Evolutionary conservation across 2,329 filamentous ascomycete genomes (phyloP).

Genomic region (Fusarium pseudograminearum): DNA sequence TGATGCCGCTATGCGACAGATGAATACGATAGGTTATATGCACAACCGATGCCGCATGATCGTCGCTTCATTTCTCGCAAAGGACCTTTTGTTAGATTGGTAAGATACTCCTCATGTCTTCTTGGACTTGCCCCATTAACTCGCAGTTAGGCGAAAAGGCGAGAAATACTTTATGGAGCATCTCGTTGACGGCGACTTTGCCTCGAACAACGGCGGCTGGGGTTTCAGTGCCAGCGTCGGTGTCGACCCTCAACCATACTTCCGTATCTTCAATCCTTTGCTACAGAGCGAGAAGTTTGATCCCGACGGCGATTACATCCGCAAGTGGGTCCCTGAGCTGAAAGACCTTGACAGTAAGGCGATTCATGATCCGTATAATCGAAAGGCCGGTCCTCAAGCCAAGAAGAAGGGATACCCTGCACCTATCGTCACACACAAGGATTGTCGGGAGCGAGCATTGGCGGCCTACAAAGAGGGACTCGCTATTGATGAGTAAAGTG

Average conservation of each 20-base stretch:
- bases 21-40: constrained; percentile 78
- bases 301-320: constrained; percentile 80
- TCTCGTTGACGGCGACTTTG: constrained; percentile 83
- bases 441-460: constrained; percentile 74
- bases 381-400: constrained; percentile 69
- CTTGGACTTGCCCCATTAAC: background rate
- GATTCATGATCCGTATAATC: constrained; percentile 83
- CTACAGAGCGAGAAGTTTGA: constrained; percentile 91
- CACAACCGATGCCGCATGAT: constrained; percentile 90
- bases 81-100: constrained; percentile 85
- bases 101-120: background rate
- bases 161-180: constrained; percentile 87
- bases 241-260: constrained; percentile 90
- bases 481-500: constrained; percentile 46
- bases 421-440: constrained; percentile 80
- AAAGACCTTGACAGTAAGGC: constrained; percentile 71
- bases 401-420: constrained; percentile 78
- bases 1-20: constrained; percentile 87
- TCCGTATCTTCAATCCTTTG: constrained; percentile 88
- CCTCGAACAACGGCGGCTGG: constrained; percentile 77
- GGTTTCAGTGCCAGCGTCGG: constrained; percentile 72
- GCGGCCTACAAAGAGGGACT: constrained; percentile 73
- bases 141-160: constrained; percentile 69
- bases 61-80: constrained; percentile 81
- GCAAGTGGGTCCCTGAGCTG: constrained; percentile 85